Conservation (phyloP, 345 rosid genomes). For the Eucalyptus tenuipes region DNA sequence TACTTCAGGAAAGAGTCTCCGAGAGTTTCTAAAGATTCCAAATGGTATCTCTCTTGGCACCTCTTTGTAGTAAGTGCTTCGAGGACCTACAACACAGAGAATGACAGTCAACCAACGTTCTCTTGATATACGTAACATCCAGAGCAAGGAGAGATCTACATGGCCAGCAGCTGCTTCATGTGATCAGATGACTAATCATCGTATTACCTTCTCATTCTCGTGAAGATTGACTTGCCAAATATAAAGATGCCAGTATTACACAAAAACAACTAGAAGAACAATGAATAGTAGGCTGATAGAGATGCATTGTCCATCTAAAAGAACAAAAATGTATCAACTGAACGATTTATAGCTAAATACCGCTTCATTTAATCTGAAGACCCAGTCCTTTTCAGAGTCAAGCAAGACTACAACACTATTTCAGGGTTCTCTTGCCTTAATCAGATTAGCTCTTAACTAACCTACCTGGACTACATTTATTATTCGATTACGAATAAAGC, state of each 20-base stretch:
- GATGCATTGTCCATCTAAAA: background rate
- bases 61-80: conserved; percentile 84
- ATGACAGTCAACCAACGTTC: background rate
- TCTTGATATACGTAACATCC: background rate
- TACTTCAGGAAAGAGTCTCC: conserved; percentile 94
- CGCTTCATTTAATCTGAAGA: background rate
- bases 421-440: background rate
- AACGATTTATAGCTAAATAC: background rate
- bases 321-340: background rate
- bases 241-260: background rate
- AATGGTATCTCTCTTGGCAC: conserved; percentile 68
- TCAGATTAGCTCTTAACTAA: background rate
- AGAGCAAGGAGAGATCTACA: background rate
- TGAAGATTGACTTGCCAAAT: background rate
- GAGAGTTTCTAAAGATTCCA: conserved; percentile 87
- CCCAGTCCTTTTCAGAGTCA: background rate
- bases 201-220: background rate
- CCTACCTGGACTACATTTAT: background rate
- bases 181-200: background rate
- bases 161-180: background rate
- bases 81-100: conserved; percentile 31
- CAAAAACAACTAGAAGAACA: background rate
- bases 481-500: background rate
- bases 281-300: background rate
- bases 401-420: background rate